These are phyloP conservation scores for Lodderomyces elongisporus DNA, from an alignment of 1,139 yeast species.

Conservation along the genomic window DNA sequence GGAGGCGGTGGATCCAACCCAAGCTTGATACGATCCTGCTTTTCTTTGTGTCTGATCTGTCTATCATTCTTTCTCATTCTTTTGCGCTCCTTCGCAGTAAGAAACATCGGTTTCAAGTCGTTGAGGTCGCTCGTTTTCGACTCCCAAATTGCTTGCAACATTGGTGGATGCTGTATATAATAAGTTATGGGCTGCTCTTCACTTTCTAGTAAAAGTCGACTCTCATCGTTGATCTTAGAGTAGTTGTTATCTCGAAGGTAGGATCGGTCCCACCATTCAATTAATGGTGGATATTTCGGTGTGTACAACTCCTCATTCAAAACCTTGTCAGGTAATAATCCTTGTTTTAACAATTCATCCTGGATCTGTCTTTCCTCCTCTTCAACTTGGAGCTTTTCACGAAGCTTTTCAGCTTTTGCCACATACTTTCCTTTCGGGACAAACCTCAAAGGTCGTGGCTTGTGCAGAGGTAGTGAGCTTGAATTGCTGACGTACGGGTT, in stretches of 20 bases:
- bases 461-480: slow-evolving; percentile 17
- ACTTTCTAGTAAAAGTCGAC: slow-evolving; percentile 23
- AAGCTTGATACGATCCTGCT: slow-evolving; percentile 70
- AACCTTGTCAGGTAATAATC: slow-evolving; percentile 43
- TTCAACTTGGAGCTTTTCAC: slow-evolving; percentile 36
- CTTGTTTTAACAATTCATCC: slow-evolving; percentile 28
- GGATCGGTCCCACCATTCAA: slow-evolving; percentile 84
- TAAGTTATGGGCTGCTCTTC: slow-evolving; percentile 50
- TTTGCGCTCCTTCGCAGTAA: slow-evolving; percentile 76
- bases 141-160: slow-evolving; percentile 51
- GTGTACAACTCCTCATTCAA: slow-evolving; percentile 51
- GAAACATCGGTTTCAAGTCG: slow-evolving; percentile 38
- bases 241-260: slow-evolving; percentile 30
- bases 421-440: slow-evolving; percentile 60
- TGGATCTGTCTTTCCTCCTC: slow-evolving; percentile 21
- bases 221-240: slow-evolving; percentile 17
- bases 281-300: slow-evolving; percentile 47
- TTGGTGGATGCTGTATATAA: slow-evolving; percentile 80
- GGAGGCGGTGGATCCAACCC: slow-evolving; percentile 88
- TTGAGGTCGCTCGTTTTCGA: background rate
- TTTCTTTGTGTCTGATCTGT: slow-evolving; percentile 57
- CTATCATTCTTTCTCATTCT: slow-evolving; percentile 70
- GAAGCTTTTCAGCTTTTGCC: slow-evolving; percentile 46
- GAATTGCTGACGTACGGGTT: slow-evolving; percentile 61
- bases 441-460: slow-evolving; percentile 40